These are phyloP conservation scores for Mrakia gelida DNA, from an alignment of 768 basidiomycete genomes.

Conservation along the genomic window DNA sequence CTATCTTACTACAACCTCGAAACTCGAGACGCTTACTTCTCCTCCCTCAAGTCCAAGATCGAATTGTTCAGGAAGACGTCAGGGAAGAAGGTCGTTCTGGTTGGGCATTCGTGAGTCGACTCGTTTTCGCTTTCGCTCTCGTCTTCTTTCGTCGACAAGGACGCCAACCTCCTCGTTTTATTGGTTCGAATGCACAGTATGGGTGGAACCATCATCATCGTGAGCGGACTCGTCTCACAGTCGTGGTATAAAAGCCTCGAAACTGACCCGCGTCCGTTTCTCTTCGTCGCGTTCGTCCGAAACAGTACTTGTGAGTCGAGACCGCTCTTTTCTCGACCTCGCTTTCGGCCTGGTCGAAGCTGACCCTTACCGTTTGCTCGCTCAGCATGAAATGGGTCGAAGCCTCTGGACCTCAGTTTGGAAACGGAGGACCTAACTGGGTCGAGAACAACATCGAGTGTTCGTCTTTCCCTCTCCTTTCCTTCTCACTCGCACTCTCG, in stretches of 20 bases:
- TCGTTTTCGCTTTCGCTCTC: neutral
- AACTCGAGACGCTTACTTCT: constrained; percentile 50
- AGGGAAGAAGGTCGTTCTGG: constrained; percentile 72
- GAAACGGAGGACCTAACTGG: constrained; percentile 73
- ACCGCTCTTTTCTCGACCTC: neutral
- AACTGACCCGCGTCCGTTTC: neutral
- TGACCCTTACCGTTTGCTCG: neutral
- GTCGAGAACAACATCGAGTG: constrained; percentile 88
- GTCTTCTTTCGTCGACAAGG: neutral
- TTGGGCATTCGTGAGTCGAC: constrained; percentile 35
- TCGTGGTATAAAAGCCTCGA: too few species aligned
- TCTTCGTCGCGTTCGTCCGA: neutral
- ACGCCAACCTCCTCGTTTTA: neutral
- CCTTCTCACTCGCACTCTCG: neutral
- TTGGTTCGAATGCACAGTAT: constrained; percentile 51
- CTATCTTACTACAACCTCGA: constrained; percentile 74
- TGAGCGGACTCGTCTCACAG: too few species aligned
- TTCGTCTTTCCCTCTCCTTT: constrained; percentile 52
- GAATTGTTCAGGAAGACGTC: constrained; percentile 73
- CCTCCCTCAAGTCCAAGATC: constrained; percentile 65
- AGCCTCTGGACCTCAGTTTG: constrained; percentile 64
- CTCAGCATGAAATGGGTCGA: constrained; percentile 94
- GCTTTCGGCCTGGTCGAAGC: neutral
- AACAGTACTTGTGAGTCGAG: constrained; percentile 69
- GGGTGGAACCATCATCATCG: constrained; percentile 62